Conservation (phyloP, 805 yeast species). For the Lipomyces mesembrius region DNA sequence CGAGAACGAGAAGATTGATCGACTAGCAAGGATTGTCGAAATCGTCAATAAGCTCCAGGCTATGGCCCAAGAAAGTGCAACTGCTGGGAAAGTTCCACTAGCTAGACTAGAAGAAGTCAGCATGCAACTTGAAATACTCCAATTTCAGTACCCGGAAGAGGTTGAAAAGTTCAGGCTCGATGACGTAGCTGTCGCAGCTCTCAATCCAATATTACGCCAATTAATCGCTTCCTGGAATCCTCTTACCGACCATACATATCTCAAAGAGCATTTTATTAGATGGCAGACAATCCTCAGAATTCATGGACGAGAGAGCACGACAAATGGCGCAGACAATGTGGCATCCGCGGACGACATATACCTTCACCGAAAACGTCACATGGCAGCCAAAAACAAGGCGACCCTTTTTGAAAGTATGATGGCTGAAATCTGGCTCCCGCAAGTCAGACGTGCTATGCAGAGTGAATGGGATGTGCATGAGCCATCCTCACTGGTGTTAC, state of each 20-base stretch:
- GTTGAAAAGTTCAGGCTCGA: constrained; percentile 36
- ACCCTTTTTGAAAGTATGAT: constrained; percentile 48
- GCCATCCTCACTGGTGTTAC: constrained; percentile 49
- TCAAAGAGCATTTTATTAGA: constrained; percentile 44
- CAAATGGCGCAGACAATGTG: neutral
- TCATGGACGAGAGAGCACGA: neutral
- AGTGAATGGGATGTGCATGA: constrained; percentile 49
- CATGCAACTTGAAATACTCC: constrained; percentile 38
- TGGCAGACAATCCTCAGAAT: constrained; percentile 42
- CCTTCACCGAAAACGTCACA: constrained; percentile 20
- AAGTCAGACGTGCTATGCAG: constrained; percentile 42
- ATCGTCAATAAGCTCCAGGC: constrained; percentile 12
- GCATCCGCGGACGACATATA: constrained; percentile 12
- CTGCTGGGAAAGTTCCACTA: neutral
- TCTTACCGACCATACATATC: constrained; percentile 42
- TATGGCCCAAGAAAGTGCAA: neutral
- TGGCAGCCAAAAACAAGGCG: constrained; percentile 33
- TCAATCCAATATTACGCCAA: constrained; percentile 31
- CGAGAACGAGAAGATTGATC: constrained; percentile 25
- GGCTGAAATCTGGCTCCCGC: constrained; percentile 47
- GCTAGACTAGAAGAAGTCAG: constrained; percentile 45
- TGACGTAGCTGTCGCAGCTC: constrained; percentile 40
- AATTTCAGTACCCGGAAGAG: constrained; percentile 35
- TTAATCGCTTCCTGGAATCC: constrained; percentile 50
- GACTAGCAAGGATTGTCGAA: constrained; percentile 22